phyloP scores from a whole-genome alignment of 495 filamentous ascomycete species.

The Aspergillus cristatus region DNA sequence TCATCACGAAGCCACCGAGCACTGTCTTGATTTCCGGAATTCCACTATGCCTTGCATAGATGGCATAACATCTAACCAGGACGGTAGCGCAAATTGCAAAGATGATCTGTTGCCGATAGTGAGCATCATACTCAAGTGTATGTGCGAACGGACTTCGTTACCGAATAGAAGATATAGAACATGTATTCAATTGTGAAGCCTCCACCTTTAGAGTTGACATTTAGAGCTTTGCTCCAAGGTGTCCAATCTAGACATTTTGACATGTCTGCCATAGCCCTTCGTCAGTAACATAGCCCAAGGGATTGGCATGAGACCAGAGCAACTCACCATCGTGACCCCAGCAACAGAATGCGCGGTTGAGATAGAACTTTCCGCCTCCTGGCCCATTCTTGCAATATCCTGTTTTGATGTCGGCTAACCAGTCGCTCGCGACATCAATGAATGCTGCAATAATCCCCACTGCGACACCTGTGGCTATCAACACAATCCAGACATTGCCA shows the following conservation, averaged over 20 bases:
- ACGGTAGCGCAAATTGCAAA: slow-evolving; percentile 74
- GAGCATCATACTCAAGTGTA: too few species aligned
- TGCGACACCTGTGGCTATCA: slow-evolving; percentile 69
- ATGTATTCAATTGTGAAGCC: slow-evolving; percentile 76
- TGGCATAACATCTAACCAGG: slow-evolving; percentile 73
- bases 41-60: slow-evolving; percentile 89
- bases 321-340: slow-evolving; percentile 69
- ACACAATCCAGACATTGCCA: slow-evolving; percentile 83
- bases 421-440: slow-evolving; percentile 90
- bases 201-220: slow-evolving; percentile 53
- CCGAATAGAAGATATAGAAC: slow-evolving; percentile 74
- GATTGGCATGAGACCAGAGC: background rate
- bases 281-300: too few species aligned
- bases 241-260: slow-evolving; percentile 77
- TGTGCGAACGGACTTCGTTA: slow-evolving; percentile 20
- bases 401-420: slow-evolving; percentile 89
- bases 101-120: slow-evolving; percentile 42
- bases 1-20: slow-evolving; percentile 88
- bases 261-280: slow-evolving; percentile 38
- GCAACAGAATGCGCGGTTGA: slow-evolving; percentile 88
- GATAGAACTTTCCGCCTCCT: slow-evolving; percentile 77
- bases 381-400: slow-evolving; percentile 70
- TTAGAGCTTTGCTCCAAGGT: slow-evolving; percentile 69
- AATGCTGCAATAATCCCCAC: slow-evolving; percentile 76
- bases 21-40: slow-evolving; percentile 98